Evolutionary conservation across 805 yeast genomes (phyloP).

Genomic region (Suhomyces xylopsoci): DNA sequence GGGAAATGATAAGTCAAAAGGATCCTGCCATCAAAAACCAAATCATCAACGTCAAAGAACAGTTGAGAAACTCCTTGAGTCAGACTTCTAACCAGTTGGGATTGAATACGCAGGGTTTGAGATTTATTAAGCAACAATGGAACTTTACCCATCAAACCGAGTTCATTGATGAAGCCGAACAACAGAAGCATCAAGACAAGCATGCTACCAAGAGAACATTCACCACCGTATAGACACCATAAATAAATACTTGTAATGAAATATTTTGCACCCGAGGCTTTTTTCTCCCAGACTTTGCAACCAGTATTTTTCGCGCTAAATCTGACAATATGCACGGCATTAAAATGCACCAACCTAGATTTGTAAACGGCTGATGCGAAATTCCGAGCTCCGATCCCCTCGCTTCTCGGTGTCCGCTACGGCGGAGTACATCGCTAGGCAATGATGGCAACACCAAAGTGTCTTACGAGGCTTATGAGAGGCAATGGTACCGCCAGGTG

Average conservation of each 20-base stretch:
- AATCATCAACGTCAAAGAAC: constrained; percentile 58
- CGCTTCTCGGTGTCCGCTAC: neutral
- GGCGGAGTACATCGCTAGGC: neutral
- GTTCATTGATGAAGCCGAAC: constrained; percentile 67
- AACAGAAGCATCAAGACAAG: constrained; percentile 49
- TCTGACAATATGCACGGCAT: neutral
- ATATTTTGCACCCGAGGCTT: neutral
- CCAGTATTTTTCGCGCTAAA: neutral
- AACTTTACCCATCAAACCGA: constrained; percentile 67
- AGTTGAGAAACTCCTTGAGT: constrained; percentile 56
- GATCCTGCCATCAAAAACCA: constrained; percentile 63
- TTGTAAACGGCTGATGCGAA: neutral
- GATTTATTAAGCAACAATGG: constrained; percentile 75
- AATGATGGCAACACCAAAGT: neutral
- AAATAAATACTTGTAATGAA: neutral
- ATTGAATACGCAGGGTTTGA: constrained; percentile 79
- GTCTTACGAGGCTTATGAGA: neutral
- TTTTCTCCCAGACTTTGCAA: neutral
- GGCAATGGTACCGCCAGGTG: neutral
- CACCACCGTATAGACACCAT: constrained; percentile 41
- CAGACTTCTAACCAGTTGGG: constrained; percentile 63
- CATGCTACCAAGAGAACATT: constrained; percentile 70
- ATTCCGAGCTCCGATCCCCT: neutral
- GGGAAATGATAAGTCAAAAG: constrained; percentile 70
- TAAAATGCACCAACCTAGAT: neutral